Base-by-base conservation (phyloP, 2,329 filamentous ascomycete species). In the Pseudocercospora macadamiae region DNA sequence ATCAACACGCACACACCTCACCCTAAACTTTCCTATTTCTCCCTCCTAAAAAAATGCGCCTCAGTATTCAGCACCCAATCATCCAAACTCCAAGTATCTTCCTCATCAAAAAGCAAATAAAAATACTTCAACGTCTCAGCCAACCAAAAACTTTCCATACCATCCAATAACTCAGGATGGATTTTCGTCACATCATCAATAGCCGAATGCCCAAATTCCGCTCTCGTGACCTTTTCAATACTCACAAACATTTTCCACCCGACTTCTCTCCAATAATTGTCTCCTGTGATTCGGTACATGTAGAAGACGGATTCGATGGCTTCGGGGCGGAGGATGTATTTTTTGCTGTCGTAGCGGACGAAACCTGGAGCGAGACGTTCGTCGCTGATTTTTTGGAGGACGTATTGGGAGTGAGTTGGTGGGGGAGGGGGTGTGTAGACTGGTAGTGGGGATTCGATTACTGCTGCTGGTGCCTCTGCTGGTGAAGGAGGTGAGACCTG, bases 51-150 rank as follows among this genome's bases (percentile, higher is more conserved):
- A 12, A 80, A 79, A 73, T 84, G 82, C 32, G 81, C 82, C 63
- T 83, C 82, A 0, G 82, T 83, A 66, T 83, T 84, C 69, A 89
- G 75, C 36, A 90, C 86, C 71, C 80, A 90, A 7, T 89, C 82
- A 71, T 91, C 88, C 68, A 91, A 72, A 68, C 80, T 88, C 37
- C 89, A 77, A 26, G 86, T 66, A n/a, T 82, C 79, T 0, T 89
- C 87, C 56, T 86, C 82, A 19, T 86, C 86, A 72, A 90, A 96
- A 51, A 96, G 80, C 57, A 96, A 74, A 73, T 91, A 96, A 66
- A 95, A 96, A 71, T 96, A 96, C 79, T 96, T 97, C 67, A 96
- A 79, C 37, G 91, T 96, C 80, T 96, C 92, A 3, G 89, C 89
- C 61, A 91, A 80, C 70, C 92, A 96, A 75, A 96, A 96, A 70